phyloP scores from a whole-genome alignment of 2,329 filamentous ascomycete genomes.

The Plenodomus tracheiphilus region DNA sequence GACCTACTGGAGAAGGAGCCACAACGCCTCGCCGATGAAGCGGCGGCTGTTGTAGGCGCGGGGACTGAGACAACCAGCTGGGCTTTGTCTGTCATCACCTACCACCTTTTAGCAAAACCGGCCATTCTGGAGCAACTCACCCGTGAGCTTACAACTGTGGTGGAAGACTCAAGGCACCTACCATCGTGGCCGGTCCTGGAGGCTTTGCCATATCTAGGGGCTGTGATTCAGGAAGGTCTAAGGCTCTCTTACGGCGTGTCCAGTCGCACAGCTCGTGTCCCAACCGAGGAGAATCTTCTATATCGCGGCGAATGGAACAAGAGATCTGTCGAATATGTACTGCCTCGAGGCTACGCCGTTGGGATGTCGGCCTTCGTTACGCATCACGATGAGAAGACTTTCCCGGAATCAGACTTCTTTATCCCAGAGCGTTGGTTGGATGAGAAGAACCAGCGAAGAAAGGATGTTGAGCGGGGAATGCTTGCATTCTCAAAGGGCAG shows the following conservation, averaged over 20 bases:
- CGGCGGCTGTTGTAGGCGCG: slow-evolving; percentile 35
- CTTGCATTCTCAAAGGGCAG: slow-evolving; percentile 38
- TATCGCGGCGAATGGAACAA: slow-evolving; percentile 33
- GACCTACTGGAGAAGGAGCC: slow-evolving; percentile 21
- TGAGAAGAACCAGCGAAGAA: slow-evolving; percentile 25
- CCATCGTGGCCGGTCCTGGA: slow-evolving; percentile 26
- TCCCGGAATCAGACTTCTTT: slow-evolving; percentile 30
- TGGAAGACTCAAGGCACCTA: slow-evolving; percentile 17
- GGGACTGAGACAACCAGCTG: slow-evolving; percentile 42
- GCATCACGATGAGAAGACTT: slow-evolving; percentile 28
- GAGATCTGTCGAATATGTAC: slow-evolving; percentile 20
- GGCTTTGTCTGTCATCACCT: slow-evolving; percentile 31
- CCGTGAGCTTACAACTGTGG: slow-evolving; percentile 24
- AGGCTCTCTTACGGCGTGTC: slow-evolving; percentile 32
- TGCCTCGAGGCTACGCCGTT: slow-evolving; percentile 27
- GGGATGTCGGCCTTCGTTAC: slow-evolving; percentile 32
- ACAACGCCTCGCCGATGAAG: slow-evolving; percentile 38
- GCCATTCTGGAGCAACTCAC: slow-evolving; percentile 25
- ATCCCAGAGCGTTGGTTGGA: slow-evolving; percentile 37
- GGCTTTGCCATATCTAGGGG: slow-evolving; percentile 37
- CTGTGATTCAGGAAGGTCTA: slow-evolving; percentile 38
- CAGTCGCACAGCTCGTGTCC: slow-evolving; percentile 28
- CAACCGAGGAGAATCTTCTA: slow-evolving; percentile 25
- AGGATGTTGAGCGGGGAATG: slow-evolving; percentile 31
- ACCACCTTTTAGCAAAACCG: slow-evolving; percentile 32